Conservation (phyloP, 225 moss, liverwort and hornwort genomes). For the Straminergon stramineum region DNA sequence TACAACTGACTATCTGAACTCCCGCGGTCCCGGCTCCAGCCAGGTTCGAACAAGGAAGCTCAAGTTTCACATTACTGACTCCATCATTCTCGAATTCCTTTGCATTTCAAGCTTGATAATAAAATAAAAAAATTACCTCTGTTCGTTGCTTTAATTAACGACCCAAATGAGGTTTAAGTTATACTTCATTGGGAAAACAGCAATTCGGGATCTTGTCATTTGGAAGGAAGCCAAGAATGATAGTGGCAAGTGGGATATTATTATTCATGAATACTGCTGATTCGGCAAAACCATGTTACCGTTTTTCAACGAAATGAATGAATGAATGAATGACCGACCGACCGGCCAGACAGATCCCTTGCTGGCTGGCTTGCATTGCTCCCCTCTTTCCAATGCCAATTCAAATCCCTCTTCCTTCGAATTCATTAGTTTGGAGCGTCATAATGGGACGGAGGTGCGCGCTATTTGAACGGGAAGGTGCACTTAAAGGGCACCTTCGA, state of each 20-base stretch:
- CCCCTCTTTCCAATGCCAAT: background rate
- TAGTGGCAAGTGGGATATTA: background rate
- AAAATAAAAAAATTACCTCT: background rate
- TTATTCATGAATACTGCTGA: background rate
- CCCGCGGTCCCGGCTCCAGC: background rate
- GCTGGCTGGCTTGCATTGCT: background rate
- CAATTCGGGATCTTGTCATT: background rate
- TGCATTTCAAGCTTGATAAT: background rate
- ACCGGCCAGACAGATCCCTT: background rate
- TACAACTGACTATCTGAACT: background rate
- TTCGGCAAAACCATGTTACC: background rate
- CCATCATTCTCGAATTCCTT: background rate
- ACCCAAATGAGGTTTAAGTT: too few relatives aligned
- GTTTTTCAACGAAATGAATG: background rate
- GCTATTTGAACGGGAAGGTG: background rate
- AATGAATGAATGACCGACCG: too few relatives aligned
- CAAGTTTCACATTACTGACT: too few relatives aligned
- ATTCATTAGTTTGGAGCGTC: background rate
- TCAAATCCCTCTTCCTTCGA: background rate
- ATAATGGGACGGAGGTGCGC: background rate
- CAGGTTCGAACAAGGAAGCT: background rate
- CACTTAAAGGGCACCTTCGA: background rate
- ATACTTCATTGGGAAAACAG: background rate
- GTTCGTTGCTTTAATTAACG: background rate
- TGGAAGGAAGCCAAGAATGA: background rate